Evolutionary conservation across 345 rosid genomes (phyloP).

Genomic region (Stellera chamaejasme): DNA sequence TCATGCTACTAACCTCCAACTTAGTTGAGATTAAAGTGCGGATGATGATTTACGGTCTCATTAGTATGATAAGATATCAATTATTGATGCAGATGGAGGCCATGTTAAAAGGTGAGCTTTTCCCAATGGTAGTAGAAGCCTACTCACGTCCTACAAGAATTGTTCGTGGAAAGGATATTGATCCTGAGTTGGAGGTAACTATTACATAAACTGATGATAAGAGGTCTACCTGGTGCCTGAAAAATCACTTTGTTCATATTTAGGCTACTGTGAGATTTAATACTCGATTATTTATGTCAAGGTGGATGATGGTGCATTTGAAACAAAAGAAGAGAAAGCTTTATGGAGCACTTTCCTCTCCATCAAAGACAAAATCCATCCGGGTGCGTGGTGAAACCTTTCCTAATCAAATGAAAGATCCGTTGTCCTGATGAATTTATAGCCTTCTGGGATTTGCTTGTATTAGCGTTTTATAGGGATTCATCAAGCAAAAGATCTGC

Average conservation of each 20-base stretch:
- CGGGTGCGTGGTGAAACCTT: slow-evolving; percentile 30
- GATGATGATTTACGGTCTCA: too few relatives aligned
- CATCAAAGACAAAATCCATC: slow-evolving; percentile 44
- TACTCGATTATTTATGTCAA: slow-evolving; percentile 4
- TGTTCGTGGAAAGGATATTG: slow-evolving; percentile 78
- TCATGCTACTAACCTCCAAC: too few relatives aligned
- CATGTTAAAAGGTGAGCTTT: slow-evolving; percentile 48
- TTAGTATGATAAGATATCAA: not conserved
- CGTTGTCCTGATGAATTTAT: not conserved
- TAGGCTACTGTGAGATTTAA: not conserved
- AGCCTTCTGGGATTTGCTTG: not conserved
- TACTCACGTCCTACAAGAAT: slow-evolving; percentile 96
- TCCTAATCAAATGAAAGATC: slow-evolving; percentile 3
- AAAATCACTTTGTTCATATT: not conserved
- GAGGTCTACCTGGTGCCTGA: not conserved
- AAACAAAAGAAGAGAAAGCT: slow-evolving; percentile 66
- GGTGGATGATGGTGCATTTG: slow-evolving; percentile 84
- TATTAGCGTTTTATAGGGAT: too few relatives aligned
- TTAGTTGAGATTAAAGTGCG: too few relatives aligned
- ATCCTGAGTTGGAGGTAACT: slow-evolving; percentile 50
- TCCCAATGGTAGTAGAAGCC: slow-evolving; percentile 76
- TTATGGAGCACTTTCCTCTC: slow-evolving; percentile 58
- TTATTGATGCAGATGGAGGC: slow-evolving; percentile 58
- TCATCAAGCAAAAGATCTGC: too few relatives aligned
- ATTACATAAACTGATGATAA: not conserved